Percentiles rank a stretch among this genome's conserved stretches.
Conservation (phyloP, 768 basidiomycete species). For the Agaricus subrufescens region DNA sequence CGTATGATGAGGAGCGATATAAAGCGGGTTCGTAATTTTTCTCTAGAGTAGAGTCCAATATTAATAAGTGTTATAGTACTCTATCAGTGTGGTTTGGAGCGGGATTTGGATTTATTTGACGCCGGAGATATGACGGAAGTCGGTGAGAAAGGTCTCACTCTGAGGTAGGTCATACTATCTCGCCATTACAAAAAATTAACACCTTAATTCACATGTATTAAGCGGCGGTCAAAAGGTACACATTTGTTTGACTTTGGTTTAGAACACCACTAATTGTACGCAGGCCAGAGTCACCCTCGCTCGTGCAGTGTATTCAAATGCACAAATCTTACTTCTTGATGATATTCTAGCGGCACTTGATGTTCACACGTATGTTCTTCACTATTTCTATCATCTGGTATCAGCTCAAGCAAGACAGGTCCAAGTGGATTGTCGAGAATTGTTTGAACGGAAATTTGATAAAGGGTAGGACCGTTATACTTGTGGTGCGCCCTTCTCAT, state of each 20-base stretch:
- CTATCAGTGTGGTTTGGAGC: slow-evolving; percentile 66
- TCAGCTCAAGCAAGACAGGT: slow-evolving; percentile 48
- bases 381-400: background rate
- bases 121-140: slow-evolving; percentile 69
- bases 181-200: no score
- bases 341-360: slow-evolving; percentile 68
- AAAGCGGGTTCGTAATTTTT: slow-evolving; percentile 36
- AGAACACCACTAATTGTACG: background rate
- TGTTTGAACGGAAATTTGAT: slow-evolving; percentile 80
- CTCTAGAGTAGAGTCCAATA: no score
- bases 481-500: slow-evolving; percentile 49
- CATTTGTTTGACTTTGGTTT: background rate
- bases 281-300: slow-evolving; percentile 45
- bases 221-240: slow-evolving; percentile 42
- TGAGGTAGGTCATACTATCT: slow-evolving; percentile 21
- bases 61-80: slow-evolving; percentile 34
- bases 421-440: slow-evolving; percentile 74
- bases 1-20: slow-evolving; percentile 75
- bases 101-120: slow-evolving; percentile 64
- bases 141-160: slow-evolving; percentile 64
- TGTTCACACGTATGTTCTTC: slow-evolving; percentile 21
- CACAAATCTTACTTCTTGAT: slow-evolving; percentile 64
- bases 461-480: slow-evolving; percentile 72
- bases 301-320: slow-evolving; percentile 42
- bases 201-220: no score